Base-by-base conservation (phyloP, 192 early-diverging fungal genomes). In the Coemansia sp. region DNA sequence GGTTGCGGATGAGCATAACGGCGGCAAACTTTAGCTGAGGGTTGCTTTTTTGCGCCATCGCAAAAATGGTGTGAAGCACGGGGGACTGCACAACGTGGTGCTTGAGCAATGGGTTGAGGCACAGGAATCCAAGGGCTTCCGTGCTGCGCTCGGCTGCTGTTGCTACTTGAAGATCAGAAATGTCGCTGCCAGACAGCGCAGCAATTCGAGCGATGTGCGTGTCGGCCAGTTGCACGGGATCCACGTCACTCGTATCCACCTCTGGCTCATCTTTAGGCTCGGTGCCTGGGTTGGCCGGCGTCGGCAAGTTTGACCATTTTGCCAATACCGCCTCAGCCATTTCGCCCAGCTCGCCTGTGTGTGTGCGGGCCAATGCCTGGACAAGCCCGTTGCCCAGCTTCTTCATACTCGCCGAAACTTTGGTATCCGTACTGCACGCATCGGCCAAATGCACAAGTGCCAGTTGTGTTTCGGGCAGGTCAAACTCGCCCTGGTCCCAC, bases 81-180 rank as follows among this genome's bases (percentile, higher is more conserved):
- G 60, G 68, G 64, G 94, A 87, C 0, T 75, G 75, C 0, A 80
- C 75, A 0, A 98, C 71, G 6, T 81, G 72, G 9, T 92, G 91
- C 57, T 94, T 94, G 17, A 91, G 75, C 31, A 54, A 46, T 0
- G 89, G 82, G 47, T 87, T 78, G 15, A 93, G 79, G 47, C 88
- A 87, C 19, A 94, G 77, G 62, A 94, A 98, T 9, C 91, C 88
- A 6, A 98, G 75, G 2, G 90, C 88, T 71, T 98, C 95, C 1
- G 90, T 75, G 5, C 89, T 90, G 36, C 84, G 81, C 21, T 83
- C 48, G 8, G 82, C 64, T 6, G 83, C 75, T 10, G 62, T 62
- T 0, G 51, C 40, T 12, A 28, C n/a, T 22, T 59, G 40, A 2
- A 50, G 6, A 51, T 34, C 61, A 5, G 37, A 8, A 0, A 6